Evolutionary conservation across 345 rosid species (phyloP), one percentile per base, ranked within the genome.

Genomic region (Boechera stricta): DNA sequence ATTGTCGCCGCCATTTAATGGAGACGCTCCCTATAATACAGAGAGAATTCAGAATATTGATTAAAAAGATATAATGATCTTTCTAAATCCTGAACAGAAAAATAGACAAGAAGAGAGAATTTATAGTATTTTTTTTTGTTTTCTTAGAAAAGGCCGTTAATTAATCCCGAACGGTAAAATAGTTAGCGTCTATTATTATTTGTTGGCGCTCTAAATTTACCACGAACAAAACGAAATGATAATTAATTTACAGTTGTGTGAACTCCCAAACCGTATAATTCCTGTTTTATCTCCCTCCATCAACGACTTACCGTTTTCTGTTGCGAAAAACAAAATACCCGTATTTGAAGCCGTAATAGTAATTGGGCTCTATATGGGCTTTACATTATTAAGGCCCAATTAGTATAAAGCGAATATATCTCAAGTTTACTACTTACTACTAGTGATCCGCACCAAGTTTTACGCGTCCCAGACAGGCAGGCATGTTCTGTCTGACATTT

Each of bases 401-500:
- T 29, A 33, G 8, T 10, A 53, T 16, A 38, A 73, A 44, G 12
- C 36, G 47, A 63, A 41, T 63, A 5, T 10, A 32, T 31, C 3
- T 61, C 26, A 33, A 38, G 9, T 21, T 21, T 21, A 21, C 24
- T 21, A 21, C 24, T 21, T 21, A 21, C 49, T n/a, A 15, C 51
- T 47, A 3, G 35, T 32, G 32, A 65, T 55, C 47, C 63, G 78
- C 51, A 66, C 74, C 54, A 29, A 59, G 54, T 42, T 42, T 36
- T n/a, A 47, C 80, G 80, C 76, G 80, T 70, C 41, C 33, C 57
- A 78, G 81, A 73, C 78, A 79, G 74, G 78, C 69, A 67, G 52
- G 65, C 82, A 67, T 73, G 78, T 79, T 59, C 78, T 73, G 78
- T 78, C 78, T 35, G 74, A 67, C 81, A 52, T 65, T 65, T 57